phyloP scores from a whole-genome alignment of 2,329 filamentous ascomycete genomes.

The Lachnellula subtilissima region DNA sequence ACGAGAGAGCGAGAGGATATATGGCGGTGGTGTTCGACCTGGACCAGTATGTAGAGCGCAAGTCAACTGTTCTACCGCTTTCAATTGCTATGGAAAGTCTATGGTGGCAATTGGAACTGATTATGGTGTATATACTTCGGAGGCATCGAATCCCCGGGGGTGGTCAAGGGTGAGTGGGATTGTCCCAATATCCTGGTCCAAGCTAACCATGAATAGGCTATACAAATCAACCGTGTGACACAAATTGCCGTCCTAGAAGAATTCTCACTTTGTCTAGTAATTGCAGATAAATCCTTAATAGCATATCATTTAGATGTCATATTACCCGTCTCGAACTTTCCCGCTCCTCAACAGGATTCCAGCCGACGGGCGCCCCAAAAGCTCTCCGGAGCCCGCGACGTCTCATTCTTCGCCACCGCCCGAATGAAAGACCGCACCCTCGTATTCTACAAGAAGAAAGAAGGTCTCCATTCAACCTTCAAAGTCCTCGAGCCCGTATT shows the following conservation, averaged over 20 bases:
- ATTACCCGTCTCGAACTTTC: slow-evolving; percentile 56
- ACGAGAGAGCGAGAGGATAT: slow-evolving; percentile 75
- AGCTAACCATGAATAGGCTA: slow-evolving; percentile 51
- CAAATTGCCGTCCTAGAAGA: slow-evolving; percentile 95
- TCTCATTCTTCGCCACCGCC: slow-evolving; percentile 93
- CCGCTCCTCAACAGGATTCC: slow-evolving; percentile 63
- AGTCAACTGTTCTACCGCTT: slow-evolving; percentile 91
- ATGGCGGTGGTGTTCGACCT: slow-evolving; percentile 66
- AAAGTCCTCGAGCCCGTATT: slow-evolving; percentile 95
- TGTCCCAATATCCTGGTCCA: background rate
- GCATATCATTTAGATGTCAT: slow-evolving; percentile 92
- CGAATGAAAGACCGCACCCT: slow-evolving; percentile 95
- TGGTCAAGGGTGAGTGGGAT: slow-evolving; percentile 73
- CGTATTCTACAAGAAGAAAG: slow-evolving; percentile 95
- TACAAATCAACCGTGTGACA: slow-evolving; percentile 69
- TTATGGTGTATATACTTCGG: slow-evolving; percentile 85
- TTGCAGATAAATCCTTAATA: slow-evolving; percentile 85
- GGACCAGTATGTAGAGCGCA: slow-evolving; percentile 75
- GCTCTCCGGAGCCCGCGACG: slow-evolving; percentile 79
- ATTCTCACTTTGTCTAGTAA: slow-evolving; percentile 86
- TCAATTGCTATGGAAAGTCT: slow-evolving; percentile 75
- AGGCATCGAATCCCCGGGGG: slow-evolving; percentile 81
- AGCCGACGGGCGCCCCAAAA: slow-evolving; percentile 84
- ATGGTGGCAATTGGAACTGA: slow-evolving; percentile 95
- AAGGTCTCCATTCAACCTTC: slow-evolving; percentile 88